Evolutionary conservation across 306 rosid species (phyloP).

Genomic region (Herpetospermum pedunculosum): DNA sequence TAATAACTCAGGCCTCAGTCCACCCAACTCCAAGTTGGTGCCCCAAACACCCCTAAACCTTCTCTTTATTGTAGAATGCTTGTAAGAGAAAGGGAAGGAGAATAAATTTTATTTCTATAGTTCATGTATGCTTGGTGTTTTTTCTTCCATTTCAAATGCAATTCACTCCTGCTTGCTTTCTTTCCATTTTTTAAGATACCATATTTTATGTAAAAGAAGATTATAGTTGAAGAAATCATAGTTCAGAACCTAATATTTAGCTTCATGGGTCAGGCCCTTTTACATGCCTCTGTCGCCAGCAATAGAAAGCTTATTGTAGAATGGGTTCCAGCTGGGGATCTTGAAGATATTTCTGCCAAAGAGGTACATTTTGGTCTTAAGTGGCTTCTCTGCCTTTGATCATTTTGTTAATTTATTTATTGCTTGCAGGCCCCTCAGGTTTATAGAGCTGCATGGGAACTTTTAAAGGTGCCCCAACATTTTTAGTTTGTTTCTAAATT

Average conservation of each 20-base stretch:
- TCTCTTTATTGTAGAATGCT: neutral
- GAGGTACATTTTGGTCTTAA: conserved; percentile 18
- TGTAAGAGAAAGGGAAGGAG: neutral
- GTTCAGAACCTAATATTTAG: conserved; percentile 2
- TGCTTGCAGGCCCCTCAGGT: neutral
- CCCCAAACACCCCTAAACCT: too few relatives aligned
- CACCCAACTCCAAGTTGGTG: too few relatives aligned
- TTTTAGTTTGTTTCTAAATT: neutral
- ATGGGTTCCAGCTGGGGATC: conserved; percentile 36
- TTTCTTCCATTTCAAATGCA: neutral
- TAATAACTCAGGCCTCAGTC: too few relatives aligned
- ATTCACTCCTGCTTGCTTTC: neutral
- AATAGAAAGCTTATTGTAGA: conserved; percentile 29
- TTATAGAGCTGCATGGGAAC: conserved; percentile 8
- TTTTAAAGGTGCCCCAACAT: neutral
- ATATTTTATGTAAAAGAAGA: neutral
- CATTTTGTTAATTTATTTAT: neutral
- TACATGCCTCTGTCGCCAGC: conserved; percentile 32
- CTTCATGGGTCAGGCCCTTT: conserved; percentile 26
- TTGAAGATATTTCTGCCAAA: conserved; percentile 27
- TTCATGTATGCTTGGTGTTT: neutral
- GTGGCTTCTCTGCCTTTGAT: neutral
- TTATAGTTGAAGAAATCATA: neutral
- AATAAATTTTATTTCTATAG: neutral
- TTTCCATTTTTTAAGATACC: neutral